phyloP scores from a whole-genome alignment of 352 stramenopile genomes.

The Globisporangium nunn region DNA sequence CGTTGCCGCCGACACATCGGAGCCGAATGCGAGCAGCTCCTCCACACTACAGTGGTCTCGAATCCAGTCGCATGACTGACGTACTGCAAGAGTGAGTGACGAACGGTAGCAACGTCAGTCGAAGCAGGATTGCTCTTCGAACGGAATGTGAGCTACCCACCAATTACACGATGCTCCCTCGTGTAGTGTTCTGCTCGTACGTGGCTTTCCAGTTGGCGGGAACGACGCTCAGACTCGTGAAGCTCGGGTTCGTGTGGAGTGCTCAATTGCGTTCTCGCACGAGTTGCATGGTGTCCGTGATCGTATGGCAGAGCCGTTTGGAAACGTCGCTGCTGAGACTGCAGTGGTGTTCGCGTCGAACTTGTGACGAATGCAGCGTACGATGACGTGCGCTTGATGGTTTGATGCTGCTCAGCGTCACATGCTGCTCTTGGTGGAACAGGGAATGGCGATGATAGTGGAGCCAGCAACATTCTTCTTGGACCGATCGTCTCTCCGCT shows the following conservation, averaged over 20 bases:
- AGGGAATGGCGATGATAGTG: background rate
- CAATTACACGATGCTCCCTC: constrained; percentile 1
- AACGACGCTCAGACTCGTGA: background rate
- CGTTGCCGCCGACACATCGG: constrained; percentile 14
- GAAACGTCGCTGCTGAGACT: background rate
- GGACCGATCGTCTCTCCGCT: background rate
- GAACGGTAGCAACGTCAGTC: no score
- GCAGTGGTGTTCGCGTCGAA: background rate
- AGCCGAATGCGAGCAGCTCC: constrained; percentile 18
- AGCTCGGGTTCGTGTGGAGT: background rate
- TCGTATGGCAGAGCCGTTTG: constrained; percentile 9
- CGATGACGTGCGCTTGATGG: background rate
- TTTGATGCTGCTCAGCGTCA: background rate
- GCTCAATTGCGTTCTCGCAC: background rate
- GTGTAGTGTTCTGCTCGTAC: background rate
- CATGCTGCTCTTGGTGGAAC: background rate
- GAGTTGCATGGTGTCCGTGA: background rate
- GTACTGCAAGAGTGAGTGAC: constrained; percentile 4
- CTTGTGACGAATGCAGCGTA: background rate
- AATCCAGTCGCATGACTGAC: constrained; percentile 26
- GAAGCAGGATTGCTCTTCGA: background rate
- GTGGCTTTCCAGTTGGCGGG: background rate
- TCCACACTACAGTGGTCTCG: constrained; percentile 40
- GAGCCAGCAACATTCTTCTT: background rate
- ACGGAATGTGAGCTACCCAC: background rate